Percentiles rank a stretch among this genome's conserved stretches.
Conservation (phyloP, 2,329 filamentous ascomycete species). For the Apiospora hydei region DNA sequence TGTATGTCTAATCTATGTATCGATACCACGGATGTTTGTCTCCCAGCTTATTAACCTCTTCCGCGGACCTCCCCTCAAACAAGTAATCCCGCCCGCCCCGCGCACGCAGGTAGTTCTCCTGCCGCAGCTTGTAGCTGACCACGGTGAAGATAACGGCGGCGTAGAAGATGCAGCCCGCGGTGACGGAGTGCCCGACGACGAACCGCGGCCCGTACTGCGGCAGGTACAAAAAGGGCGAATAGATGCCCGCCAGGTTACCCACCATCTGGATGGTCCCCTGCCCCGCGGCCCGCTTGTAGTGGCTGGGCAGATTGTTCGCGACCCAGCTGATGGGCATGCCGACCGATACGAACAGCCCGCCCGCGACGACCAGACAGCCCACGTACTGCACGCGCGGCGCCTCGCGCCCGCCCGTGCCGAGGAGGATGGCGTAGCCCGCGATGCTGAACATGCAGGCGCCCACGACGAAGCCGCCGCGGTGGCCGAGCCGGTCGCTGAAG, state of each 20-base stretch:
- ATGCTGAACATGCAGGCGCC: constrained; percentile 24
- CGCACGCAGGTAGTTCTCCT: constrained; percentile 2
- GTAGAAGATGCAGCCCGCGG: constrained; percentile 1
- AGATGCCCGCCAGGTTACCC: constrained; percentile 26
- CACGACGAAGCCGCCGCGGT: constrained; percentile 42
- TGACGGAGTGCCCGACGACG: constrained; percentile 11
- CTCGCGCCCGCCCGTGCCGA: constrained; percentile 22
- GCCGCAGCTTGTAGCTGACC: constrained; percentile 8
- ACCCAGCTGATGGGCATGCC: constrained; percentile 29
- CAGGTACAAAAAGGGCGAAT: constrained; percentile 15
- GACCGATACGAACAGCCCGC: constrained; percentile 26
- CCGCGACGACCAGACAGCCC: constrained; percentile 26
- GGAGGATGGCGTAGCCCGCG: constrained; percentile 23
- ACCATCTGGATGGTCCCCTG: constrained; percentile 28
- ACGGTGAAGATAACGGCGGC: background rate
- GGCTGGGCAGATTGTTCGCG: constrained; percentile 28
- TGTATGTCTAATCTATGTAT: constrained; percentile 6
- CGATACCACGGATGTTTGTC: constrained; percentile 21
- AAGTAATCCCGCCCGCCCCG: constrained; percentile 9
- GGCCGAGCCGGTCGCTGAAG: constrained; percentile 51
- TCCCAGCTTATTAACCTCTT: constrained; percentile 18
- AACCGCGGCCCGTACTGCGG: constrained; percentile 6
- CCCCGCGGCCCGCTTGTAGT: constrained; percentile 27
- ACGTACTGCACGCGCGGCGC: constrained; percentile 24
- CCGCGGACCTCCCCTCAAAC: constrained; percentile 1